phyloP scores from a whole-genome alignment of 805 yeast genomes.

The Wickerhamomyces subpelliculosus region DNA sequence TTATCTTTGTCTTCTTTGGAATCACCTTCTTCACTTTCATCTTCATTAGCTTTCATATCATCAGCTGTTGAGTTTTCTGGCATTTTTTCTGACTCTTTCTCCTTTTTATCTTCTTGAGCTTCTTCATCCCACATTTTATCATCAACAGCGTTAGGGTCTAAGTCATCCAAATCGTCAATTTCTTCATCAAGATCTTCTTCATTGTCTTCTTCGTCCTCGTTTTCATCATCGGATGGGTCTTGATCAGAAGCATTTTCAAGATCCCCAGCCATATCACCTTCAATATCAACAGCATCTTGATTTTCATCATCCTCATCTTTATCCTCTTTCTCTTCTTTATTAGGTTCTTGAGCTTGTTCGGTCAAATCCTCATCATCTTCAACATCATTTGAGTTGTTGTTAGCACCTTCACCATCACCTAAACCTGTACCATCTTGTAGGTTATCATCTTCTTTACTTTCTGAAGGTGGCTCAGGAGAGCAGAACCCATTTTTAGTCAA shows the following conservation, averaged over 20 bases:
- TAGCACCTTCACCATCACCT: constrained; percentile 90
- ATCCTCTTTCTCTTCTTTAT: constrained; percentile 66
- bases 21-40: constrained; percentile 27
- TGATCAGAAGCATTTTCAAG: constrained; percentile 72
- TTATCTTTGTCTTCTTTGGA: constrained; percentile 26
- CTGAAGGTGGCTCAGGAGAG: constrained; percentile 71
- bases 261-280: constrained; percentile 96
- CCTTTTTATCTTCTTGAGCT: constrained; percentile 66
- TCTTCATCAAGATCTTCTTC: constrained; percentile 82
- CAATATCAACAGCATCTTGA: constrained; percentile 88
- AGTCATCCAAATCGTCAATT: constrained; percentile 79
- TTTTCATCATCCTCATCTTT: constrained; percentile 62
- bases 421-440: constrained; percentile 83
- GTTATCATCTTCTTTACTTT: constrained; percentile 56
- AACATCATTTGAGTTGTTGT: constrained; percentile 72
- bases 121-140: constrained; percentile 99
- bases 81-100: constrained; percentile 71
- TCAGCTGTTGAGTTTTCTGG: constrained; percentile 50
- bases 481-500: constrained; percentile 85
- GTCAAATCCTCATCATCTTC: constrained; percentile 88
- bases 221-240: constrained; percentile 47
- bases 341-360: constrained; percentile 62
- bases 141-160: constrained; percentile 92
- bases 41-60: constrained; percentile 33
- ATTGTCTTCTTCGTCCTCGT: constrained; percentile 46